Evolutionary conservation across 2,329 filamentous ascomycete species (phyloP).

Genomic region (Fusarium camptoceras): DNA sequence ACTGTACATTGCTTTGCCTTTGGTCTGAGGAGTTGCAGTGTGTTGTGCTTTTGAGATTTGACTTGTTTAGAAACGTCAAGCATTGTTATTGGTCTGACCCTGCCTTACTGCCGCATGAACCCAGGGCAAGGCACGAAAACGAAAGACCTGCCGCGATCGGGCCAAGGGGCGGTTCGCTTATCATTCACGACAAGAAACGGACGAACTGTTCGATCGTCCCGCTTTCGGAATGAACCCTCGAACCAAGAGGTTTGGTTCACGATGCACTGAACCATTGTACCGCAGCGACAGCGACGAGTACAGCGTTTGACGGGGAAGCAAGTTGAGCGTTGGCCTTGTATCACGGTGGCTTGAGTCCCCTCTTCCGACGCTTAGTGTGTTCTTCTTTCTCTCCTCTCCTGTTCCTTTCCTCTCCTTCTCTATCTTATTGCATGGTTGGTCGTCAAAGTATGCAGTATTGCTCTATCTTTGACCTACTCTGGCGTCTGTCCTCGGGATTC

Average conservation of each 20-base stretch:
- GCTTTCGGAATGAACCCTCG: conserved; percentile 14
- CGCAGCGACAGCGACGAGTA: conserved; percentile 17
- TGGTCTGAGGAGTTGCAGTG: conserved; percentile 12
- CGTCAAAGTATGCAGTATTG: conserved; percentile 16
- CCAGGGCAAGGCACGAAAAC: conserved; percentile 14
- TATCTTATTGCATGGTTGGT: conserved; percentile 20
- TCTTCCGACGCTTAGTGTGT: conserved; percentile 9
- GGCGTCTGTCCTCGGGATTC: conserved; percentile 7
- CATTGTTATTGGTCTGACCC: background rate
- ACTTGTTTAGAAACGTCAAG: background rate
- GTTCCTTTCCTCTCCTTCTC: background rate
- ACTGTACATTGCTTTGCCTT: conserved; percentile 9
- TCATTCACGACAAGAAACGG: conserved; percentile 4
- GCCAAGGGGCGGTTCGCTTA: conserved; percentile 10
- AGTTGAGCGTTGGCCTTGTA: conserved; percentile 39
- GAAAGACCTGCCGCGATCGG: conserved; percentile 1
- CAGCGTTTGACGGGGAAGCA: conserved; percentile 35
- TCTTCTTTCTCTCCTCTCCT: background rate
- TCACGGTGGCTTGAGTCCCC: conserved; percentile 20
- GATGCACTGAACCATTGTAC: conserved; percentile 1
- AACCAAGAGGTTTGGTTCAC: conserved; percentile 1
- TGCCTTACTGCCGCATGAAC: background rate
- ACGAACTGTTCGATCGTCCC: conserved; percentile 21
- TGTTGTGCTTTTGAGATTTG: conserved; percentile 9
- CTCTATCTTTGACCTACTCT: conserved; percentile 21